Percentiles rank a stretch among this genome's conserved stretches.
Evolutionary conservation across 2,329 filamentous ascomycete species (phyloP).

Genomic region (Endoconidiophora polonica): DNA sequence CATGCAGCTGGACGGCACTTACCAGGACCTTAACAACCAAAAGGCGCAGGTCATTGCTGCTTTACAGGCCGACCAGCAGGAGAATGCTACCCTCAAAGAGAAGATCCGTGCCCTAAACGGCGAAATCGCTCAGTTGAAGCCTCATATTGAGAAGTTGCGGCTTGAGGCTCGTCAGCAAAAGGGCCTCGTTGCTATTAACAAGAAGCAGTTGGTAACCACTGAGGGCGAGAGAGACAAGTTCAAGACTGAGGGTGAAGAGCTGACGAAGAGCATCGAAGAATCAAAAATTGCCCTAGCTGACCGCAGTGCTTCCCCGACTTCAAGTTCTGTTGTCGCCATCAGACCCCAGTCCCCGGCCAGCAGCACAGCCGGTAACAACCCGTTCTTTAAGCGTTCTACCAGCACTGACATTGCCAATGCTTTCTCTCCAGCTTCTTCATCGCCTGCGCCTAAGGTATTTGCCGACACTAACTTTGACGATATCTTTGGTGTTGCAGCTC

Average conservation of each 20-base stretch:
- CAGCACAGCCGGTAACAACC: constrained; percentile 52
- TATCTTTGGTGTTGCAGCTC: constrained; percentile 52
- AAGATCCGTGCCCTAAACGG: constrained; percentile 69
- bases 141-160: constrained; percentile 82
- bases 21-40: constrained; percentile 67
- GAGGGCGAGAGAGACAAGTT: constrained; percentile 81
- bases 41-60: constrained; percentile 59
- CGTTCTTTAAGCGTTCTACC: constrained; percentile 67
- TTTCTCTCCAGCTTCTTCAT: constrained; percentile 26
- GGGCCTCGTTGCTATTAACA: constrained; percentile 92
- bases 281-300: constrained; percentile 6
- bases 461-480: constrained; percentile 65
- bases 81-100: constrained; percentile 74
- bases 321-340: constrained; percentile 41
- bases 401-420: constrained; percentile 43
- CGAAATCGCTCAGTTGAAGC: constrained; percentile 70
- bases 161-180: constrained; percentile 89
- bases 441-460: constrained; percentile 23
- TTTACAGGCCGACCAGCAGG: constrained; percentile 72
- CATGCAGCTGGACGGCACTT: constrained; percentile 63
- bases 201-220: constrained; percentile 84
- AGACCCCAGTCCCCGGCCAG: constrained; percentile 52
- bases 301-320: constrained; percentile 33
- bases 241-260: constrained; percentile 58
- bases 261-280: constrained; percentile 29